Base-by-base conservation (phyloP, 495 filamentous ascomycete species). In the Penicillium bovifimosum region DNA sequence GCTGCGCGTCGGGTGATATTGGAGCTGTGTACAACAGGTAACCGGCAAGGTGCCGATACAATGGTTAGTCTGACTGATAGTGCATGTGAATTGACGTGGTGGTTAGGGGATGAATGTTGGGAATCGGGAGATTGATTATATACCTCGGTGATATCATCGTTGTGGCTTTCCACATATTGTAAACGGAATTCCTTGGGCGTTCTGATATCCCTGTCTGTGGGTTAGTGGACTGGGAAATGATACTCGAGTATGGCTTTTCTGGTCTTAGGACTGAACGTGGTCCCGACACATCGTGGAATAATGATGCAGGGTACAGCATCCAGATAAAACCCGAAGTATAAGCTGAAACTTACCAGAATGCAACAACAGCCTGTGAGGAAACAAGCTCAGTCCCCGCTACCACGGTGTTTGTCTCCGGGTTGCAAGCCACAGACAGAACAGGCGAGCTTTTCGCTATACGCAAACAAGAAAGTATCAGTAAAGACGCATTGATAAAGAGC, bases 101-200 rank as follows among this genome's bases (percentile, higher is more conserved):
- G 16, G 16, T 18, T 26, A 3, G 26, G 9, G 16, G 28, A n/a
- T n/a, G 40, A 1, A 0, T 11, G 9, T 13, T 41, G 13, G 8
- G 20, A 26, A n/a, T 28, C n/a, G n/a, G 14, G 6, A 0, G n/a
- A n/a, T 33, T 36, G 14, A 1, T 6, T n/a, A 48, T 61, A 54
- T 45, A 88, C 85, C 72, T 89, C 84, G 18, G 92, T 96, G 42
- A 97, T 79, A 65, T 96, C 90, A 68, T 97, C 92, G 49, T 86
- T 92, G 67, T 97, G 92, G 43, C 88, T 86, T 60, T 97, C 92
- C 29, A 83, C 75, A 61, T 92, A 93, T 60, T 86, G 74, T 24
- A 80, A 72, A 41, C 75, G 69, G 8, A 80, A 77, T 24, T 70
- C 58, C 36, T 66, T 53, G 0, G 80, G 68, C 45, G 80, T 81